Percentiles rank a stretch among this genome's conserved stretches.
Evolutionary conservation across 768 basidiomycete genomes (phyloP).

Genomic region (Tylopilus subfusipes): DNA sequence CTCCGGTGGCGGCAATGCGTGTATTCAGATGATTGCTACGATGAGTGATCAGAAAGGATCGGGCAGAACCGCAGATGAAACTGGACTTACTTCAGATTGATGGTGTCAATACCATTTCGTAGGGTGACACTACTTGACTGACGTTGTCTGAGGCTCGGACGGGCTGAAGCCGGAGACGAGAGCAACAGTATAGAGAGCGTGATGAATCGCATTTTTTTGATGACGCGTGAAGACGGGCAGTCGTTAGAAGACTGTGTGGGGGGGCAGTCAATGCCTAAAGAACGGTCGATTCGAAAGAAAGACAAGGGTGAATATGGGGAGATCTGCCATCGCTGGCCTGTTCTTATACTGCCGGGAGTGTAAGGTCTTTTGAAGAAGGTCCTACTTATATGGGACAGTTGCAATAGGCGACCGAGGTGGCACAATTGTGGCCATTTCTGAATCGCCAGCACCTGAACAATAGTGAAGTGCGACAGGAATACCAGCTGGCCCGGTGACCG

Average conservation of each 20-base stretch:
- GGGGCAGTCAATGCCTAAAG: conserved; percentile 27
- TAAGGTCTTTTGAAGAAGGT: too few species aligned
- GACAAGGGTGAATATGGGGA: not conserved
- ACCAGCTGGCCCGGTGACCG: too few species aligned
- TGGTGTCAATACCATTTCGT: conserved; percentile 41
- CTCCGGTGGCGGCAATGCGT: conserved; percentile 42
- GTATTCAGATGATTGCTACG: conserved; percentile 25
- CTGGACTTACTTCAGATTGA: conserved; percentile 39
- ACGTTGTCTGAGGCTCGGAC: conserved; percentile 34
- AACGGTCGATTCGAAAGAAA: not conserved
- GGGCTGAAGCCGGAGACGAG: conserved; percentile 31
- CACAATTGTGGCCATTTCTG: too few species aligned
- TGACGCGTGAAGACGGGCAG: too few species aligned
- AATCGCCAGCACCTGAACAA: too few species aligned
- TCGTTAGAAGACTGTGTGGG: not conserved
- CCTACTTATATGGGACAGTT: too few species aligned
- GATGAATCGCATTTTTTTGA: conserved; percentile 36
- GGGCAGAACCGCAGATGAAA: not conserved
- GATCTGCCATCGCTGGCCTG: not conserved
- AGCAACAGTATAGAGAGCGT: conserved; percentile 33
- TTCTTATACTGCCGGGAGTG: conserved; percentile 17
- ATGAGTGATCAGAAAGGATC: conserved; percentile 2
- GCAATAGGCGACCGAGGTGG: not conserved
- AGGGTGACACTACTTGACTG: conserved; percentile 25
- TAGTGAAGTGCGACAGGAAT: too few species aligned